Percentiles rank a stretch among this genome's conserved stretches.
Conservation (phyloP, 139 green algal genomes). For the Edaphochlamys debaryana region DNA sequence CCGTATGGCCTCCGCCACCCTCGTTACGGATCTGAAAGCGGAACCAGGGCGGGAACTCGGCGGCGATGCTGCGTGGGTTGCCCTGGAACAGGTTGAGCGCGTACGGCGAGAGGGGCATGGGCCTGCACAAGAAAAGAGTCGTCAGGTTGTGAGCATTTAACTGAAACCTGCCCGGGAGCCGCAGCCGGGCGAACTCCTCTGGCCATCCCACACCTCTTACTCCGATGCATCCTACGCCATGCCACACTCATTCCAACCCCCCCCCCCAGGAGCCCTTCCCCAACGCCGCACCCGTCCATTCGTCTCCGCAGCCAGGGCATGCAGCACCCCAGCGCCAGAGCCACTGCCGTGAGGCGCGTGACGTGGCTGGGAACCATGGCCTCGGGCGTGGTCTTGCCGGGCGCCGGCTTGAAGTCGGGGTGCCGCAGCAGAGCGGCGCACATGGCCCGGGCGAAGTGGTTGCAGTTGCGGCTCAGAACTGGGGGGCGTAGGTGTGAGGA, state of each 20-base stretch:
- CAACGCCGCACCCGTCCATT: not conserved
- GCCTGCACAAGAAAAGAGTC: not conserved
- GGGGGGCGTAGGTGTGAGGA: no score
- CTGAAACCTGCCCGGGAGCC: no score
- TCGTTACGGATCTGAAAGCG: no score
- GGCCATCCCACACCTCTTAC: not conserved
- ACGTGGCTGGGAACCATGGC: slow-evolving; percentile 4
- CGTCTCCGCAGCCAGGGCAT: not conserved
- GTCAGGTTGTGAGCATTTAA: no score
- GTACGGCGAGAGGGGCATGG: slow-evolving; percentile 28
- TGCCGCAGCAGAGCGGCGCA: not conserved
- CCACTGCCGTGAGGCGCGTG: not conserved
- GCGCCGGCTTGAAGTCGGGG: slow-evolving; percentile 32
- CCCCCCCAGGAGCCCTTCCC: not conserved
- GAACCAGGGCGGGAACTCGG: not conserved
- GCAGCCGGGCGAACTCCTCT: no score
- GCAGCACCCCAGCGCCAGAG: not conserved
- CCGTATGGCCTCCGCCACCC: no score
- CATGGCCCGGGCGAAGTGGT: slow-evolving; percentile 24
- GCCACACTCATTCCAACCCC: not conserved
- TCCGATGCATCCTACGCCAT: not conserved
- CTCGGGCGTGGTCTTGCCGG: not conserved
- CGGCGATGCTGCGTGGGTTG: not conserved
- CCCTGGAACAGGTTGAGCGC: slow-evolving; percentile 23
- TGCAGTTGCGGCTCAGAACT: slow-evolving; percentile 37